Conservation (phyloP, 345 rosid genomes). For the Salix viminalis region DNA sequence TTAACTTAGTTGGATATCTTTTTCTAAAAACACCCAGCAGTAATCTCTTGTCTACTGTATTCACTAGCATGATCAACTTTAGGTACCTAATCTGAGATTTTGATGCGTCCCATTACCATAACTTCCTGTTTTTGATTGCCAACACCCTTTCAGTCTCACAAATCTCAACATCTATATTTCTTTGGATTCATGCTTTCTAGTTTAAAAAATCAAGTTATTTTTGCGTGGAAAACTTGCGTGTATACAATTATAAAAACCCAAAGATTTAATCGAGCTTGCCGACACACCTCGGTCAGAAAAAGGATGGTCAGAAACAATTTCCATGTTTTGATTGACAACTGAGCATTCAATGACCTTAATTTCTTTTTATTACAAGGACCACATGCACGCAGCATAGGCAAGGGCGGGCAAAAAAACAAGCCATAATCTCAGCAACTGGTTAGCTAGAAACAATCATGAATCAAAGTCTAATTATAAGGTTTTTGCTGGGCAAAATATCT, state of each 20-base stretch:
- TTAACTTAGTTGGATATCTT: not conserved
- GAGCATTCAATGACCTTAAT: not conserved
- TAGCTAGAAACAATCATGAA: not conserved
- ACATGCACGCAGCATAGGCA: no score
- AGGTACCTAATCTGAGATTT: not conserved
- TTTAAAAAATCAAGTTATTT: no score
- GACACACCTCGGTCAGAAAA: no score
- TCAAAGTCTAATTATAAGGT: not conserved
- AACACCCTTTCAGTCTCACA: not conserved
- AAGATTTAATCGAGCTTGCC: no score
- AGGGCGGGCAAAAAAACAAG: no score
- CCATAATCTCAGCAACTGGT: not conserved
- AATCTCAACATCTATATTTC: no score
- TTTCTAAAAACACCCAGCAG: not conserved
- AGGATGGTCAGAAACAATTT: not conserved
- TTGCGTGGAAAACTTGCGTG: no score
- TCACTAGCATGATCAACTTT: not conserved
- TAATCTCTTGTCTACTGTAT: not conserved
- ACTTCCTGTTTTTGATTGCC: not conserved
- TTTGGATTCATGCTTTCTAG: no score
- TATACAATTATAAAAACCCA: no score
- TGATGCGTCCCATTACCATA: not conserved
- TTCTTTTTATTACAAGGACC: not conserved
- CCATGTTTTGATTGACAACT: not conserved
- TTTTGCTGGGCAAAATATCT: not conserved